These are phyloP conservation scores for Blastobotrys terrestris DNA, from an alignment of 805 yeast species.

Conservation along the genomic window DNA sequence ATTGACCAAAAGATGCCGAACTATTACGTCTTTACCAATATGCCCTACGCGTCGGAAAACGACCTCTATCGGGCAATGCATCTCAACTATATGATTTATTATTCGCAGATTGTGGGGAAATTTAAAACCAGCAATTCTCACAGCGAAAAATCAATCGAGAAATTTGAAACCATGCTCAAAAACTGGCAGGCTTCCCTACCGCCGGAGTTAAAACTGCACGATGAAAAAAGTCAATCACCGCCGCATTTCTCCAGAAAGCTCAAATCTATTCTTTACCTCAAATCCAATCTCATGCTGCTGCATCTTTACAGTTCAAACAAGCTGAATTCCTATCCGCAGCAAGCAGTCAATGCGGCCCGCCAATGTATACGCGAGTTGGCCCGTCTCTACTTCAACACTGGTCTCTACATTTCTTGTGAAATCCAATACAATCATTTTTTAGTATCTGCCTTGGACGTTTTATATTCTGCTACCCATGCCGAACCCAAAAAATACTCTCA, in stretches of 20 bases:
- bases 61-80: constrained; percentile 16
- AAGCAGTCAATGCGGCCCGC: constrained; percentile 21
- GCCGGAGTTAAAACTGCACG: constrained; percentile 10
- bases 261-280: constrained; percentile 11
- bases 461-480: constrained; percentile 19
- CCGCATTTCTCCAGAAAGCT: constrained; percentile 12
- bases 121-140: constrained; percentile 10
- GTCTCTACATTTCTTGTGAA: constrained; percentile 18
- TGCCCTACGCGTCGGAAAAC: constrained; percentile 13
- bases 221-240: constrained; percentile 4
- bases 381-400: constrained; percentile 18
- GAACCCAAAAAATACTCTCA: constrained; percentile 18
- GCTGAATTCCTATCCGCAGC: constrained; percentile 12
- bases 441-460: constrained; percentile 22
- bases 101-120: constrained; percentile 16
- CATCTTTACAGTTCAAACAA: constrained; percentile 16
- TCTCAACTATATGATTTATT: constrained; percentile 20
- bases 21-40: background rate
- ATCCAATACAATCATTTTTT: constrained; percentile 25
- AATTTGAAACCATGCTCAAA: constrained; percentile 15
- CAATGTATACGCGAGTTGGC: constrained; percentile 20
- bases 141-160: constrained; percentile 8
- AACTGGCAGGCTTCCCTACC: constrained; percentile 18
- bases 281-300: constrained; percentile 14
- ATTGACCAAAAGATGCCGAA: constrained; percentile 19